Conservation (phyloP, 2,329 filamentous ascomycete species). For the Epichloe elymi region DNA sequence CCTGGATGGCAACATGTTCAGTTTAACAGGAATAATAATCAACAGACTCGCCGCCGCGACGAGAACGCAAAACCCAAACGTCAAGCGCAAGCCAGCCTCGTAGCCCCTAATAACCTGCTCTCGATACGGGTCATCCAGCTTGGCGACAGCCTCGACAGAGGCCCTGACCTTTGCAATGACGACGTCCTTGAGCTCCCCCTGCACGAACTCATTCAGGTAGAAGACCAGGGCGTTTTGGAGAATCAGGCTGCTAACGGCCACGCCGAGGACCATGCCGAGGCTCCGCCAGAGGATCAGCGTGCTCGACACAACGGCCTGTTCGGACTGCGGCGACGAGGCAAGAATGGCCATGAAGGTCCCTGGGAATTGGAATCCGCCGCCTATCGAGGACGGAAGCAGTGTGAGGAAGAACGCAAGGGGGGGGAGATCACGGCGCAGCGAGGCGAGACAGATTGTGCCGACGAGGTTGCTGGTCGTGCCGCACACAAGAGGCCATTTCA, state of each 20-base stretch:
- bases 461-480: slow-evolving; percentile 35
- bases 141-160: slow-evolving; percentile 40
- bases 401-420: slow-evolving; percentile 37
- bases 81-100: slow-evolving; percentile 34
- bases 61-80: slow-evolving; percentile 29
- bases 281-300: slow-evolving; percentile 61
- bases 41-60: slow-evolving; percentile 35
- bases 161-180: slow-evolving; percentile 38
- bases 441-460: slow-evolving; percentile 36
- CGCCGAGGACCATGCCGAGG: slow-evolving; percentile 60
- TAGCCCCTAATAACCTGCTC: slow-evolving; percentile 45
- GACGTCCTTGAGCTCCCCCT: slow-evolving; percentile 38
- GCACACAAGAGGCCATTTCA: slow-evolving; percentile 45
- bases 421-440: slow-evolving; percentile 38
- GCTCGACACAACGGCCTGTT: slow-evolving; percentile 56
- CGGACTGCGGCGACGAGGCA: slow-evolving; percentile 41
- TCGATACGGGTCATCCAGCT: slow-evolving; percentile 30
- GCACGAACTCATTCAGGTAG: slow-evolving; percentile 46
- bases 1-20: slow-evolving; percentile 37
- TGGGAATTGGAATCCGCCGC: slow-evolving; percentile 52
- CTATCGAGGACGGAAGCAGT: slow-evolving; percentile 42
- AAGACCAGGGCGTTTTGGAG: slow-evolving; percentile 56
- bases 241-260: slow-evolving; percentile 56
- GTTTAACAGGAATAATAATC: slow-evolving; percentile 36
- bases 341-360: slow-evolving; percentile 51